Percentiles rank a stretch among this genome's conserved stretches.
These are phyloP conservation scores for Fallopia convolvulus DNA, from an alignment of 148 eudicot species.

Conservation along the genomic window DNA sequence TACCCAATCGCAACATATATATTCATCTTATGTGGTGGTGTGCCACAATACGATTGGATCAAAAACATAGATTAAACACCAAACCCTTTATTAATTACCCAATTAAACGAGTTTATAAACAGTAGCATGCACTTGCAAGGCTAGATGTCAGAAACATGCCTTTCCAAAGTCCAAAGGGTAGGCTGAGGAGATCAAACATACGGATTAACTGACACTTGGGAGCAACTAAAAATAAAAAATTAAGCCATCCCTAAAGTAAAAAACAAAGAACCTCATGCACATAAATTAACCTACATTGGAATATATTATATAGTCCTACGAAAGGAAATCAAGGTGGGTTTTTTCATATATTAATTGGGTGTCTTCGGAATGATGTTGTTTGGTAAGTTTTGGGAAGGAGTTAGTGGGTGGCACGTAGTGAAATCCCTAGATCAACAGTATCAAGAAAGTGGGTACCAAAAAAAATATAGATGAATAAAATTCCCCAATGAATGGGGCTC, in stretches of 20 bases:
- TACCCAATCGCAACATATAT: background rate
- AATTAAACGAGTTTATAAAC: slow-evolving; percentile 1
- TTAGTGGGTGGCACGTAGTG: slow-evolving; percentile 11
- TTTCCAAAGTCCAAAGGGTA: background rate
- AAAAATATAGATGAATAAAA: background rate
- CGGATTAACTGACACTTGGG: slow-evolving; percentile 7
- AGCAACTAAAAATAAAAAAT: background rate
- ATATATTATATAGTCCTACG: background rate
- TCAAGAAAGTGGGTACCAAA: background rate
- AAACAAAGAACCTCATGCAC: background rate
- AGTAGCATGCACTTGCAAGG: slow-evolving; percentile 5
- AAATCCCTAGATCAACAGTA: background rate
- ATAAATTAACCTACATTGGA: background rate
- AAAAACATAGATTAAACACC: background rate
- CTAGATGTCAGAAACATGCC: slow-evolving; percentile 9
- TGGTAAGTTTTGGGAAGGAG: slow-evolving; percentile 2
- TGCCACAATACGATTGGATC: background rate
- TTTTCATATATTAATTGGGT: background rate
- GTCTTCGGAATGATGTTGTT: background rate
- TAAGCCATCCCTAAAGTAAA: background rate
- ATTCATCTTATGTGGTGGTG: background rate
- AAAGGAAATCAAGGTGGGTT: background rate
- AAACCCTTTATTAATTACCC: background rate
- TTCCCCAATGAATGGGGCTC: slow-evolving; percentile 9
- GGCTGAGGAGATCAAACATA: slow-evolving; percentile 6